phyloP scores from a whole-genome alignment of 305 asterid species.

The Striga hermonthica region DNA sequence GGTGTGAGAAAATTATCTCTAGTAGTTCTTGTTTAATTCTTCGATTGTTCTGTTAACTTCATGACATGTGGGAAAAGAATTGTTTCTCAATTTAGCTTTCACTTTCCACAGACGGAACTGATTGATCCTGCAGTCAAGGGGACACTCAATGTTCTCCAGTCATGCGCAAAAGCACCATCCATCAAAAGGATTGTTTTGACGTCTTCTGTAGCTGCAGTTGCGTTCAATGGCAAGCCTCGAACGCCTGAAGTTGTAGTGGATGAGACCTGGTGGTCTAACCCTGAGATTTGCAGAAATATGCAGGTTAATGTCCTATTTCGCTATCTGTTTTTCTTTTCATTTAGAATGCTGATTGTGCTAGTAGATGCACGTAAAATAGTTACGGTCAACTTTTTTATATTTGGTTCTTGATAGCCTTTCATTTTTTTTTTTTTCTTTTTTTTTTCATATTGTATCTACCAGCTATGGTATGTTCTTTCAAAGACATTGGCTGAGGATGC shows the following conservation, averaged over 20 bases:
- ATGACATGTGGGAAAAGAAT: not conserved
- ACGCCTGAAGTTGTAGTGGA: not conserved
- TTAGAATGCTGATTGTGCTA: too few relatives aligned
- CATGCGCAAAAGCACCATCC: not conserved
- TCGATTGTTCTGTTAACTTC: too few relatives aligned
- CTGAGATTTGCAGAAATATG: not conserved
- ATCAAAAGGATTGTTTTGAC: slow-evolving; percentile 1
- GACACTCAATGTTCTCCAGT: not conserved
- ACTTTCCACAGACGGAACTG: not conserved
- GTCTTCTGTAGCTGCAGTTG: not conserved
- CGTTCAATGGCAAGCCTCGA: not conserved
- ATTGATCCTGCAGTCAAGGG: slow-evolving; percentile 10
- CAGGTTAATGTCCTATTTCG: not conserved
- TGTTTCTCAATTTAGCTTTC: not conserved
- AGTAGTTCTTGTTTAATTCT: too few relatives aligned
- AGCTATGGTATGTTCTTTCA: slow-evolving; percentile 5
- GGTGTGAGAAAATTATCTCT: too few relatives aligned
- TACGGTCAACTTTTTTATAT: not conserved
- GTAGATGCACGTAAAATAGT: not conserved
- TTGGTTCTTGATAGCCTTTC: not conserved
- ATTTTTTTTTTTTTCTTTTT: not conserved
- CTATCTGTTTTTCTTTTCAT: not conserved
- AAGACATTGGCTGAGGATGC: slow-evolving; percentile 10
- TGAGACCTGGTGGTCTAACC: slow-evolving; percentile 3
- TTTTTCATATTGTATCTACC: not conserved